Percentiles rank a stretch among this genome's conserved stretches.
Conservation (phyloP, 768 basidiomycete genomes). For the Albatrellus ellisii region DNA sequence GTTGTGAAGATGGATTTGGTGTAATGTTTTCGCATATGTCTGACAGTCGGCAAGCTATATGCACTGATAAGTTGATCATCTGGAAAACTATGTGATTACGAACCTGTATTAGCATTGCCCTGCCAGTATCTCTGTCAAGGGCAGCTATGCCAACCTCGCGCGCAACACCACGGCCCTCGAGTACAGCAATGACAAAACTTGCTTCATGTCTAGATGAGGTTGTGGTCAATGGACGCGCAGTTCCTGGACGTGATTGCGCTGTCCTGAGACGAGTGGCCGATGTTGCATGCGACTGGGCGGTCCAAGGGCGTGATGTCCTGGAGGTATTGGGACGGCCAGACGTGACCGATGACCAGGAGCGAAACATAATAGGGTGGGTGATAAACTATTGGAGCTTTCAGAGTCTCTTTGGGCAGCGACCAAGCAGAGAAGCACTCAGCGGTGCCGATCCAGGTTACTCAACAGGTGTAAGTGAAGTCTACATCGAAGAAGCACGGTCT, state of each 20-base stretch:
- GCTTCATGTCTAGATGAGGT: conserved; percentile 45
- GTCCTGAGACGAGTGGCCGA: conserved; percentile 9
- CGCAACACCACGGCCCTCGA: conserved; percentile 69
- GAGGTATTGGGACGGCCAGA: background rate
- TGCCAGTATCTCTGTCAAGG: conserved; percentile 67
- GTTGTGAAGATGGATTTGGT: conserved; percentile 69
- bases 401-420: too few species aligned
- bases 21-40: conserved; percentile 80
- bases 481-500: too few species aligned
- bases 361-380: too few species aligned
- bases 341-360: too few species aligned
- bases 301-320: conserved; percentile 31
- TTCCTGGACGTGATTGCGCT: conserved; percentile 37
- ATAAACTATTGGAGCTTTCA: too few species aligned
- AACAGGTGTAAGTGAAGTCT: too few species aligned
- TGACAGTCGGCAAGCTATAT: conserved; percentile 70
- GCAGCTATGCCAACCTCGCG: conserved; percentile 83
- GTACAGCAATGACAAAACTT: conserved; percentile 50
- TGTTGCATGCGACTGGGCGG: conserved; percentile 38
- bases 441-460: too few species aligned
- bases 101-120: conserved; percentile 70
- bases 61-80: conserved; percentile 1
- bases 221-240: conserved; percentile 53
- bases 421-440: too few species aligned
- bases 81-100: background rate